Evolutionary conservation across 208 protist species (phyloP).

Genomic region (Trypanosoma brucei): DNA sequence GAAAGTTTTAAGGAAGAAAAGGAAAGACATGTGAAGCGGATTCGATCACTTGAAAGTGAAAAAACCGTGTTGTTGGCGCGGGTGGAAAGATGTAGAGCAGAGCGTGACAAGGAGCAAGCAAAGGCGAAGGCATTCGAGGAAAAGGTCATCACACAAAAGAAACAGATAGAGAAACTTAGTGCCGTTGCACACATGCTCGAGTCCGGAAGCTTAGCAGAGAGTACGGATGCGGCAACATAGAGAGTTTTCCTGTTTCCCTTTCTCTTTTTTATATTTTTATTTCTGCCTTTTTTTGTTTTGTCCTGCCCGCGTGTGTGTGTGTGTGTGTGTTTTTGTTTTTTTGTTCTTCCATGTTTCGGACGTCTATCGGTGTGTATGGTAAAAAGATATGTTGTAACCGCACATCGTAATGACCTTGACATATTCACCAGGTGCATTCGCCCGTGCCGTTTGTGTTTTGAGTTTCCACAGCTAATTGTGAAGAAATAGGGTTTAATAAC

Average conservation of each 20-base stretch:
- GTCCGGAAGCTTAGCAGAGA: constrained; percentile 1
- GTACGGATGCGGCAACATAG: constrained; percentile 1
- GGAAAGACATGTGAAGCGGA: constrained; percentile 36
- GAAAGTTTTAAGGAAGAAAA: constrained; percentile 46
- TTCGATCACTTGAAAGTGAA: constrained; percentile 51
- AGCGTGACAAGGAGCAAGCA: constrained; percentile 47
- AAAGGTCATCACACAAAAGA: constrained; percentile 34
- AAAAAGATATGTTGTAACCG: no score
- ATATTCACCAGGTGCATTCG: no score
- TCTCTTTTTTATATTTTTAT: constrained; percentile 11
- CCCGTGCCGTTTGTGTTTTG: no score
- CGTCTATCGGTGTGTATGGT: no score
- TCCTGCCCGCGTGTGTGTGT: no score
- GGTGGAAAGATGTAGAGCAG: constrained; percentile 31
- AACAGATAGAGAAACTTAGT: constrained; percentile 43
- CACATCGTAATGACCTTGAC: no score
- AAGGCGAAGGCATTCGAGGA: constrained; percentile 42
- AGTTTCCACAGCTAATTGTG: no score
- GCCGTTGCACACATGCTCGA: constrained; percentile 34
- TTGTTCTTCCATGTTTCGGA: no score
- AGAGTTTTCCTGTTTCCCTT: background rate
- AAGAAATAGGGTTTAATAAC: no score
- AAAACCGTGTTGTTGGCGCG: constrained; percentile 29
- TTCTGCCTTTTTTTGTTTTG: background rate
- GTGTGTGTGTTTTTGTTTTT: no score